Base-by-base conservation (phyloP, 2,329 filamentous ascomycete species). In the Diaporthe velutina region DNA sequence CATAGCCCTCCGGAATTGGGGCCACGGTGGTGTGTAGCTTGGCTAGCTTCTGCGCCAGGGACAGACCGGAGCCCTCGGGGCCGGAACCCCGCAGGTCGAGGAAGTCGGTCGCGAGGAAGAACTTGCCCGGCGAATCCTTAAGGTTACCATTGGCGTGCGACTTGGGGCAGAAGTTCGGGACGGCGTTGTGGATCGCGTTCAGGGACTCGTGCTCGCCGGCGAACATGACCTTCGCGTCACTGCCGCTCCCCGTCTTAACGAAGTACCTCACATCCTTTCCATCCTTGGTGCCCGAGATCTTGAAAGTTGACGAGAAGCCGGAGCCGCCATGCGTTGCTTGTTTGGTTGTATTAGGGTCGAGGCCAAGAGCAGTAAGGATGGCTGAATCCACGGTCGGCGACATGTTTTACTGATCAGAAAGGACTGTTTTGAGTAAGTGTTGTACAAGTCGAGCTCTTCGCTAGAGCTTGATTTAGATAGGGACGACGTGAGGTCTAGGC, bases 121-220 rank as follows among this genome's bases (percentile, higher is more conserved):
- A 85, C 22, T 80, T 83, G 55, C 82, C 82, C 0, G 92, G 85
- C 71, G 90, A 90, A 2, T 86, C 87, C 1, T 83, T 86, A 38
- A 90, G 86, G 2, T 87, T 80, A 1, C 96, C 96, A 81, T 94
- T 91, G 45, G 93, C 94, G 81, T 95, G 88, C 0, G 94, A 93
- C 61, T 88, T 87, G 0, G 96, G 95, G 80, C 94, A 96, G 71
- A 98, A 90, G 42, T 89, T 89, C 1, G 95, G 93, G 0, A 97
- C 93, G 19, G 87, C 87, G 60, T 86, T 80, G 81, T 95, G 90
- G 78, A 98, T 94, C 71, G 95, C 94, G 80, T 95, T 96, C 72
- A 98, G 90, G 3, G 95, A 97, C 67, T 90, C 90, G 81, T 95
- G 93, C 83, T 98, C 96, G 75, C 96, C 94, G 83, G 86, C 84